Conservation (phyloP, 169 alveolate species). For the Plasmodium cynomolgi region DNA sequence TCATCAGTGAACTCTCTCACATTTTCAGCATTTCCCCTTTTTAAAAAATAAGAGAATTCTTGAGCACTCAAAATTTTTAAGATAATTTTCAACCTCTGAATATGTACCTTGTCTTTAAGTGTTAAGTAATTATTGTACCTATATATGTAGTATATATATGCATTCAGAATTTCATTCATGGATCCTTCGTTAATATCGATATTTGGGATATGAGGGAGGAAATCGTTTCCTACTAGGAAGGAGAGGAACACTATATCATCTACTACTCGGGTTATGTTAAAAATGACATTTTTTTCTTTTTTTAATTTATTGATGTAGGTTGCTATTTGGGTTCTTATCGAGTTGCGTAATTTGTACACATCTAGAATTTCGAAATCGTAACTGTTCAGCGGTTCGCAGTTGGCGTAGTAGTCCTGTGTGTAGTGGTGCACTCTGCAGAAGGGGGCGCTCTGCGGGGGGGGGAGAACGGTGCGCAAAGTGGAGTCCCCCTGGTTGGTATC, state of each 20-base stretch:
- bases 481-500: not conserved
- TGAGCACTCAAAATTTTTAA: constrained; percentile 30
- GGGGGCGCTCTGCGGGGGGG: not conserved
- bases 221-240: constrained; percentile 97
- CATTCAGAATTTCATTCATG: constrained; percentile 85
- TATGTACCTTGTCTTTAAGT: constrained; percentile 75
- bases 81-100: constrained; percentile 24
- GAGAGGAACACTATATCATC: constrained; percentile 96
- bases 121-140: constrained; percentile 65
- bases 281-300: constrained; percentile 56
- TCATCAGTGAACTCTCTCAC: constrained; percentile 83
- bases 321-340: constrained; percentile 70
- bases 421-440: constrained; percentile 25
- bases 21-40: constrained; percentile 75
- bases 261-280: constrained; percentile 87
- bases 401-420: constrained; percentile 35
- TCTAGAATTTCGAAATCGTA: constrained; percentile 68
- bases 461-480: not conserved
- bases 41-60: constrained; percentile 42
- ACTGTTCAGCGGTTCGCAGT: constrained; percentile 40
- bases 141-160: constrained; percentile 77
- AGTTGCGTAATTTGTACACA: constrained; percentile 48
- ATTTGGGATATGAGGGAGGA: constrained; percentile 94
- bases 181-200: constrained; percentile 91
- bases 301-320: constrained; percentile 73